Evolutionary conservation across 2,329 filamentous ascomycete genomes (phyloP), one percentile per base, ranked within the genome.

Genomic region (Sclerotinia sclerotiorum): DNA sequence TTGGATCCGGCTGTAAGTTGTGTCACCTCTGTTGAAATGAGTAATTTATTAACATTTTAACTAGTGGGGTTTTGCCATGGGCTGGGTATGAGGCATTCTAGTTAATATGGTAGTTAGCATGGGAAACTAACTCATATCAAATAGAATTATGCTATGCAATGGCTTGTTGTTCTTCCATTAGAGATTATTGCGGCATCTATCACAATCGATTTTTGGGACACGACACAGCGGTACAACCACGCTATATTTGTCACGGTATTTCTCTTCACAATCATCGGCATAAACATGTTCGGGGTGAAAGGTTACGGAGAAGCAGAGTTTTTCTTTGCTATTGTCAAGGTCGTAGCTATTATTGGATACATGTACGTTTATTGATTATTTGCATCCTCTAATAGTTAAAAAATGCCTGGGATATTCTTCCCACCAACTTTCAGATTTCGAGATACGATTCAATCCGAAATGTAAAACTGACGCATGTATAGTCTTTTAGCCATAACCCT

Each of bases 281-380:
- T 97, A 80, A 97, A 97, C 77, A 79, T 97, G 72, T 95, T 94
- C 75, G 93, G 93, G 63, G 90, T 97, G 71, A 91, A 90, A 76
- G 92, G 90, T 35, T 97, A 96, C 74, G 93, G 93, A 75, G 93
- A 97, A 79, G 92, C 92, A 21, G 93, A 97, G 76, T 97, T 97
- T 73, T 82, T 93, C 68, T 95, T 97, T 77, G 90, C 92, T 44
- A 87, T 94, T 65, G 83, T 97, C 81, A 97, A 97, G 78, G 87
- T 97, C 63, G 83, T 90, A 54, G 93, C 94, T 42, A 88, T 97
- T 10, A 89, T 97, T 72, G 92, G 91, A 64, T 97, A 96, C 80
- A 94, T 97, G 89, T 91, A 79, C 81, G 88, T 81, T 24, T 21
- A 42, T 13, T 27, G 60, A 15, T 7, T 19, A 39, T 51, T 39